Evolutionary conservation across 2,329 filamentous ascomycete genomes (phyloP).

Genomic region (Aspergillus felis): DNA sequence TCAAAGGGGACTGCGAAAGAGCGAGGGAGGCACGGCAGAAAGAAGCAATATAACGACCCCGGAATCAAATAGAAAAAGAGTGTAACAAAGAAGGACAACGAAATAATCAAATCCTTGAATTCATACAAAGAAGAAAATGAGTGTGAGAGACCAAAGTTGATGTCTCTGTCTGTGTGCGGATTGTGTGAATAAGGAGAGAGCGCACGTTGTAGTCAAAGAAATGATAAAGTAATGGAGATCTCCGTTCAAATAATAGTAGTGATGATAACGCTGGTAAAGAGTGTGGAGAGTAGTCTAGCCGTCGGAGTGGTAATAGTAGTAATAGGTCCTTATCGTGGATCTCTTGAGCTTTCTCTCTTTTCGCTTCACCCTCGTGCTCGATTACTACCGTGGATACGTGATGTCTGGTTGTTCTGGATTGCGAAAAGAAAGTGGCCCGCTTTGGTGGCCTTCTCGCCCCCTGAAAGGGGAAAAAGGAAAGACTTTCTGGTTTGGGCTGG

Average conservation of each 20-base stretch:
- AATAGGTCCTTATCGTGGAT: background rate
- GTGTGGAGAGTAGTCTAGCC: background rate
- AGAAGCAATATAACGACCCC: background rate
- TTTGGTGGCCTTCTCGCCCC: background rate
- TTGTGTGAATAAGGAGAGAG: background rate
- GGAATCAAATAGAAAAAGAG: background rate
- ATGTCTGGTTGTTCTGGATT: background rate
- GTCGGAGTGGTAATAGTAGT: background rate
- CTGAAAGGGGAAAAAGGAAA: background rate
- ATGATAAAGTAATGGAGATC: background rate
- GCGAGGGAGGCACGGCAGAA: slow-evolving; percentile 1
- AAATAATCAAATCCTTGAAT: background rate
- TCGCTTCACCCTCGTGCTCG: background rate
- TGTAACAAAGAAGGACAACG: background rate
- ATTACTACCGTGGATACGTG: background rate
- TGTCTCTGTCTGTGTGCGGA: background rate
- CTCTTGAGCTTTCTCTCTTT: background rate
- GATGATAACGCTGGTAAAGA: background rate
- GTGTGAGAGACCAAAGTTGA: background rate
- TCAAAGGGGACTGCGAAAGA: background rate
- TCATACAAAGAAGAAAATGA: background rate
- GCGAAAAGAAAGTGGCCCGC: background rate
- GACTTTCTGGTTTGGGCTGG: background rate
- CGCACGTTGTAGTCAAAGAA: background rate
- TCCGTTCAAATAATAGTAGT: background rate